Conservation (phyloP, 352 stramenopile genomes). For the Pythium grandisporangium region DNA sequence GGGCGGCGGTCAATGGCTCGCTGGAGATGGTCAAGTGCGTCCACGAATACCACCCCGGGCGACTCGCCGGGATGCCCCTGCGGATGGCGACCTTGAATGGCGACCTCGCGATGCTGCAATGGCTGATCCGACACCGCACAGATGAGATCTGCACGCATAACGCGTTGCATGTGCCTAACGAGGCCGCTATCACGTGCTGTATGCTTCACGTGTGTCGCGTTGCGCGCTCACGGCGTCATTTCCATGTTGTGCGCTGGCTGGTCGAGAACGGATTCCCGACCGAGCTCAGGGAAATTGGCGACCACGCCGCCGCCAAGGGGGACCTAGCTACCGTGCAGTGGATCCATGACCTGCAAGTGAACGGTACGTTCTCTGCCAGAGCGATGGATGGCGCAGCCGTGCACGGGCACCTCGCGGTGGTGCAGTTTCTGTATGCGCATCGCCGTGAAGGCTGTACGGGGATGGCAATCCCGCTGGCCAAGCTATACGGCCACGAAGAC, state of each 20-base stretch:
- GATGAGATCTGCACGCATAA: constrained; percentile 8
- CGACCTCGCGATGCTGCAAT: constrained; percentile 10
- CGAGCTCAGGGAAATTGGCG: constrained; percentile 1
- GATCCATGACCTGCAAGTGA: constrained; percentile 1
- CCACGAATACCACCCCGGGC: constrained; percentile 3
- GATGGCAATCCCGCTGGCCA: constrained; percentile 2
- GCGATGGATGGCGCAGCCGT: constrained; percentile 7
- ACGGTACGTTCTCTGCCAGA: constrained; percentile 1
- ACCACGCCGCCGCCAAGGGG: constrained; percentile 1
- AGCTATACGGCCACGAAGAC: constrained; percentile 2
- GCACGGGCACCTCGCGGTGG: constrained; percentile 5
- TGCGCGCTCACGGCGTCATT: not conserved
- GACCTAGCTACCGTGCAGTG: constrained; percentile 10
- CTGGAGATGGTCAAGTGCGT: constrained; percentile 5
- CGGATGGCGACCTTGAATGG: constrained; percentile 1
- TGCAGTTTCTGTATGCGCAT: constrained; percentile 11
- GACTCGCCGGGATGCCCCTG: constrained; percentile 2
- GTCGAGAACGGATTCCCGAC: constrained; percentile 3
- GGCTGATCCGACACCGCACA: constrained; percentile 6
- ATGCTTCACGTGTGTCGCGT: constrained; percentile 4
- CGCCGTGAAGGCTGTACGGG: constrained; percentile 5
- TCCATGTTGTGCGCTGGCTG: constrained; percentile 11
- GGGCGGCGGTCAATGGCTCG: constrained; percentile 3
- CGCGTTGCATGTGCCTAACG: not conserved
- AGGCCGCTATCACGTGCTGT: constrained; percentile 1